Base-by-base conservation (phyloP, 1,284 basidiomycete genomes). In the Thelephora terrestris region DNA sequence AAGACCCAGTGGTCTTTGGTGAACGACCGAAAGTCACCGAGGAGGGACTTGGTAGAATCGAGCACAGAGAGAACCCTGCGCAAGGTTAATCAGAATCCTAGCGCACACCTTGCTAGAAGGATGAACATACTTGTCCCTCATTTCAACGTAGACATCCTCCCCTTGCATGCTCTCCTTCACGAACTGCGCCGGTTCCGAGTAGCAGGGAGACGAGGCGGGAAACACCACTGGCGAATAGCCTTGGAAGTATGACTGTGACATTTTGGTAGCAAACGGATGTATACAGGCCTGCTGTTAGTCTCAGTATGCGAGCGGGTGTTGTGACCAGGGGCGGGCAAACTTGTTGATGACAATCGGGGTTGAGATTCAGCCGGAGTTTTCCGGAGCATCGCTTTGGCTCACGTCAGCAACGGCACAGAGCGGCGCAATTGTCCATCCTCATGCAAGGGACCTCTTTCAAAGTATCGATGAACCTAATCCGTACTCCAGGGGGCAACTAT, bases 1-100 rank as follows among this genome's bases (percentile, higher is more conserved):
- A 96, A 79, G 35, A 89, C 75, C 88, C 91, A 95, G 55, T 86
- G 76, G 43, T 82, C 75, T 65, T 82, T 84, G 71, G 89, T 96
- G 71, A 94, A 95, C 52, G 75, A 71, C 52, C 80, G 79, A 27
- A 97, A 68, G 56, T 86, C 84, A 47, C 66, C 70, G 35, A 96
- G 71, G 43, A 97, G 76, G 17, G 68, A 62, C 58, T 79, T 78
- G 27, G 90, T 83, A 0, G 78, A 71, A 57, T 86, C 79, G 55
- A 95, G 79, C 20, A 85, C 89, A 39, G 71, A 70, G 24, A 89
- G 73, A 47, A 96, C 71, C 42, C 91, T 94, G 55, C 12, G 25
- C 14, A 21, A 27, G n/a, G 16, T 4, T 3, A 36, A 21, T 52
- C 17, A 52, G 40, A 27, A 17, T 16, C 16, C 10, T 14, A n/a